These are phyloP conservation scores for Penicillium maclennaniae DNA, from an alignment of 495 filamentous ascomycete genomes.

Conservation along the genomic window DNA sequence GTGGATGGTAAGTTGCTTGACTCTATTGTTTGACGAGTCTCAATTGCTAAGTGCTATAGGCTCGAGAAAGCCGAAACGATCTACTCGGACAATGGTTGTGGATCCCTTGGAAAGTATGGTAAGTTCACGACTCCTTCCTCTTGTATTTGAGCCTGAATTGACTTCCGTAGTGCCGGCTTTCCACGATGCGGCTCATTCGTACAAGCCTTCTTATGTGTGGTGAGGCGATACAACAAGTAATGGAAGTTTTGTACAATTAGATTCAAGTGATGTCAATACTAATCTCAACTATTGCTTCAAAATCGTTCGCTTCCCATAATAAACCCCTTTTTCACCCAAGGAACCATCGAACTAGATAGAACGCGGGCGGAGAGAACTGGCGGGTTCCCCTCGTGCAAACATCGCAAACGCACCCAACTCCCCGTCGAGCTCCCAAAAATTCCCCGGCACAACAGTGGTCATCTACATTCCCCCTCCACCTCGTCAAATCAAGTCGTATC, in stretches of 20 bases:
- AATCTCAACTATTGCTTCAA: neutral
- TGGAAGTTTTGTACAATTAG: neutral
- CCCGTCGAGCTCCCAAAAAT: slow-evolving; percentile 42
- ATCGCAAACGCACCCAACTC: slow-evolving; percentile 39
- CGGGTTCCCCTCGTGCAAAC: slow-evolving; percentile 42
- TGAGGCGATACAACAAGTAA: neutral
- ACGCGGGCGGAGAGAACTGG: slow-evolving; percentile 14
- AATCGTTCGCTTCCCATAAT: neutral
- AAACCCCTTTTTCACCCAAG: neutral
- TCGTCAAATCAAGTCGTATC: slow-evolving; percentile 24
- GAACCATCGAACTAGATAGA: neutral
- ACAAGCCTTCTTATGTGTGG: neutral
- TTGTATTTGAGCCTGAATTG: neutral
- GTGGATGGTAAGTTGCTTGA: slow-evolving; percentile 48
- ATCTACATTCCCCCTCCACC: slow-evolving; percentile 22
- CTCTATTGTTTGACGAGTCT: neutral
- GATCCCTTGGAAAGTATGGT: slow-evolving; percentile 24
- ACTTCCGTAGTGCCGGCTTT: slow-evolving; percentile 34
- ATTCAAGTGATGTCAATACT: neutral
- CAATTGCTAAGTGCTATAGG: slow-evolving; percentile 18
- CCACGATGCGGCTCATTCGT: slow-evolving; percentile 19
- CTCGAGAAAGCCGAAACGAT: slow-evolving; percentile 32
- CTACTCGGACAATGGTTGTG: slow-evolving; percentile 37
- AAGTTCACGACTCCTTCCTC: slow-evolving; percentile 10
- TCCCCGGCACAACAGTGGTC: slow-evolving; percentile 36